Evolutionary conservation across 345 rosid species (phyloP).

Genomic region (Psidium friedrichsthalianum): DNA sequence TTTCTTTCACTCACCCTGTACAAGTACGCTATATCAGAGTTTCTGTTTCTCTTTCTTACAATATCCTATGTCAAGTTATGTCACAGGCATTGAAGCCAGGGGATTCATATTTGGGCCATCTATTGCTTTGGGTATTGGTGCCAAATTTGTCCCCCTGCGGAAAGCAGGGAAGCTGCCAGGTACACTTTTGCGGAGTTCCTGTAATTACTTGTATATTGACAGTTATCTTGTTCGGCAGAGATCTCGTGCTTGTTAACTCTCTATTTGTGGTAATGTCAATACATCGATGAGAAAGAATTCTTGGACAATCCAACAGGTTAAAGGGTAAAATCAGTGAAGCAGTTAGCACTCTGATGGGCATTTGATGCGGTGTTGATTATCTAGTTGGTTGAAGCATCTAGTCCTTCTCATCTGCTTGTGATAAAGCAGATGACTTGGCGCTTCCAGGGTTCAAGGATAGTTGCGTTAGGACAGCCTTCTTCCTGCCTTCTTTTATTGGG

Average conservation of each 20-base stretch:
- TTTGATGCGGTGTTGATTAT: neutral
- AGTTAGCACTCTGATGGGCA: neutral
- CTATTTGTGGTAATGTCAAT: neutral
- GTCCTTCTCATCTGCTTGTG: neutral
- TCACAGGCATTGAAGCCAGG: constrained; percentile 73
- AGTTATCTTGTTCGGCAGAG: neutral
- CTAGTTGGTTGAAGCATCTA: neutral
- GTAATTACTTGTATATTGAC: neutral
- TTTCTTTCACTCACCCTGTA: neutral
- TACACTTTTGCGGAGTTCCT: neutral
- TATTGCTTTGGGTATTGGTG: constrained; percentile 80
- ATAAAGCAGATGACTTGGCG: neutral
- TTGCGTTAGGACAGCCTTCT: neutral
- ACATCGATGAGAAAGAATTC: neutral
- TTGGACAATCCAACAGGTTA: neutral
- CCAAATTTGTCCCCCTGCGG: constrained; percentile 75
- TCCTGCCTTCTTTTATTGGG: neutral
- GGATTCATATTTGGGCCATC: constrained; percentile 84
- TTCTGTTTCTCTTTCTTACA: neutral
- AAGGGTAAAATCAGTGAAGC: neutral
- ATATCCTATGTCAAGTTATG: neutral
- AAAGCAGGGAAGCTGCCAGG: constrained; percentile 82
- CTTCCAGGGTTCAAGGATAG: neutral
- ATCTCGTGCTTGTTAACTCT: neutral
- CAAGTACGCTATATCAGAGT: neutral